These are phyloP conservation scores for Alloascoidea africana DNA, from an alignment of 805 yeast genomes.

Conservation along the genomic window DNA sequence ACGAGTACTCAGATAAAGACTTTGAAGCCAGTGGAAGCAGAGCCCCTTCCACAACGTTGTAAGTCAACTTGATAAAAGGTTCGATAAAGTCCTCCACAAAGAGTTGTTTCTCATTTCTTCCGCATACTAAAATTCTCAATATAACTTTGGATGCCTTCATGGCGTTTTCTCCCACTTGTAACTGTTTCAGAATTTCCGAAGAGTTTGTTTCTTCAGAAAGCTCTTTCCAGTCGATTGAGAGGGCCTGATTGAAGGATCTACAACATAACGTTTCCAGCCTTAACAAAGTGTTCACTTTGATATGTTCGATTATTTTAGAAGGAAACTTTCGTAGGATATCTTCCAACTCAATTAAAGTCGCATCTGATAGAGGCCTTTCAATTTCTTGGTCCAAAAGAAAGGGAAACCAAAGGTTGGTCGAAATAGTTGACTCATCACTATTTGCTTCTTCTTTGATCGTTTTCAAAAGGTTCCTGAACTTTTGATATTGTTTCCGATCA, in stretches of 20 bases:
- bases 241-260: not conserved
- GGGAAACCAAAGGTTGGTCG: not conserved
- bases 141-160: constrained; percentile 22
- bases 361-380: not conserved
- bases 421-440: not conserved
- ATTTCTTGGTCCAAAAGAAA: not conserved
- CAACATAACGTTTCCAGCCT: not conserved
- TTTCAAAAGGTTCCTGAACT: not conserved
- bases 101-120: constrained; percentile 26
- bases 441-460: not conserved
- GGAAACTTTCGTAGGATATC: constrained; percentile 1
- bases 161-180: constrained; percentile 13
- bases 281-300: not conserved
- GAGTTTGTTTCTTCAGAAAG: not conserved
- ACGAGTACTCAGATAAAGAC: not conserved
- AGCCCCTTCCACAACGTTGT: constrained; percentile 18
- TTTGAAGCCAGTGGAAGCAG: constrained; percentile 10
- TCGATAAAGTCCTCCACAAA: constrained; percentile 28
- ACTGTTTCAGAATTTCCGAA: constrained; percentile 1
- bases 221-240: not conserved
- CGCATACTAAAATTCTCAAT: constrained; percentile 25
- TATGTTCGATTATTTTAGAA: not conserved
- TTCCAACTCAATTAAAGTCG: not conserved
- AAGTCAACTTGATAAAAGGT: constrained; percentile 25
- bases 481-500: not conserved